Conservation (phyloP, 2,329 filamentous ascomycete genomes). For the Fusarium humuli region DNA sequence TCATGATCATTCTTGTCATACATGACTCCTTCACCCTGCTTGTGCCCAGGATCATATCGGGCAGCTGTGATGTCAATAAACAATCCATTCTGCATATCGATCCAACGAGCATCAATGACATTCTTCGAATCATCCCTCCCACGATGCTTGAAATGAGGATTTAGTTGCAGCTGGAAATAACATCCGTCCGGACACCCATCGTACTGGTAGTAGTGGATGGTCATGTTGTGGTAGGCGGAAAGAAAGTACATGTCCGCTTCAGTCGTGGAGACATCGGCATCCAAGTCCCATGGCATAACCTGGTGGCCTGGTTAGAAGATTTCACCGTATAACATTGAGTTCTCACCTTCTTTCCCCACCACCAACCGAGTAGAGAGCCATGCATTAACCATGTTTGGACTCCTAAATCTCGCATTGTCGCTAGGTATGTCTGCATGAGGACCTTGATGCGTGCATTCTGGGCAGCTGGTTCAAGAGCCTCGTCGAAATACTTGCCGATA, state of each 20-base stretch:
- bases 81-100: conserved; percentile 59
- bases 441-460: conserved; percentile 71
- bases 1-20: conserved; percentile 65
- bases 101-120: conserved; percentile 62
- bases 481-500: conserved; percentile 54
- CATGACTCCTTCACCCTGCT: conserved; percentile 58
- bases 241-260: conserved; percentile 74
- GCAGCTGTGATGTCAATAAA: conserved; percentile 65
- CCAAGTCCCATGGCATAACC: conserved; percentile 82
- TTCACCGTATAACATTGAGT: not conserved
- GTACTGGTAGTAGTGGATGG: conserved; percentile 58
- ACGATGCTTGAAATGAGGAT: conserved; percentile 56
- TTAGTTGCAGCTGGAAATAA: conserved; percentile 63
- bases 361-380: conserved; percentile 87
- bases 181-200: conserved; percentile 53
- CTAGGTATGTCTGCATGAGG: conserved; percentile 78
- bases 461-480: conserved; percentile 62
- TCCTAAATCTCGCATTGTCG: conserved; percentile 72
- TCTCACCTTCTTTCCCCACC: conserved; percentile 75
- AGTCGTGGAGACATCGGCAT: conserved; percentile 80
- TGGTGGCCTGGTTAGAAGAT: conserved; percentile 47
- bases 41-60: conserved; percentile 60
- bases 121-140: conserved; percentile 55
- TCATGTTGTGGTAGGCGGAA: conserved; percentile 74
- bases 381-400: conserved; percentile 87